Evolutionary conservation across 2,329 filamentous ascomycete genomes (phyloP), one percentile per base, ranked within the genome.

Genomic region (Chaetomium olivaceum): DNA sequence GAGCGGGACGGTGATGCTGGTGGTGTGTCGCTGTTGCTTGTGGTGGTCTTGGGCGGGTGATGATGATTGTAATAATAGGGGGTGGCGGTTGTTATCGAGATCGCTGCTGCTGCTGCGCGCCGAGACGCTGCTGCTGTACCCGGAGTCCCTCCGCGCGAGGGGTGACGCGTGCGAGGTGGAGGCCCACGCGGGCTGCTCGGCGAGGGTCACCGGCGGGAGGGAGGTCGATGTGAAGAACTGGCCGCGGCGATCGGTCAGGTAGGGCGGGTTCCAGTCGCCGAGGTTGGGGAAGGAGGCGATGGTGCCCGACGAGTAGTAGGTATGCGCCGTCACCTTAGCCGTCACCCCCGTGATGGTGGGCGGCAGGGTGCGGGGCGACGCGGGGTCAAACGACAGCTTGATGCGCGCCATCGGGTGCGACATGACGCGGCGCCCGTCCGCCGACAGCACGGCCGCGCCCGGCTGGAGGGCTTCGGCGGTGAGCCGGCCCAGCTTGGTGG

Each of bases 271-370:
- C 73, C 80, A 80, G 65, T 81, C 77, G 63, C 80, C 63, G 59
- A 85, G 74, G 75, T 86, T 84, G 52, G 85, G 84, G 48, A 85
- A 78, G 60, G 76, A 71, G 43, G 76, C 73, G 69, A 83, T 80
- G 36, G 81, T 79, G 6, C 77, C 76, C 3, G 78, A 77, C 67
- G 81, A 80, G 73, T 81, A 87, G 75, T 80, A 86, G 7, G 84
- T 87, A 63, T 81, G 79, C 0, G 83, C 78, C 0, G 79, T 77
- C 33, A 87, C 71, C 75, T 87, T 87, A 64, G 80, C 80, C 4
- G 81, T 76, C 9, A 85, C 77, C 1, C 76, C 77, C 46, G 80
- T 81, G 67, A 87, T 74, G 48, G 84, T 85, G 6, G 83, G 80
- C 1, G 74, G 69, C 3, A 78, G 74, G 50, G 82, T 43, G 50